Evolutionary conservation across 1,139 yeast genomes (phyloP).

Genomic region (Lodderomyces margitis): DNA sequence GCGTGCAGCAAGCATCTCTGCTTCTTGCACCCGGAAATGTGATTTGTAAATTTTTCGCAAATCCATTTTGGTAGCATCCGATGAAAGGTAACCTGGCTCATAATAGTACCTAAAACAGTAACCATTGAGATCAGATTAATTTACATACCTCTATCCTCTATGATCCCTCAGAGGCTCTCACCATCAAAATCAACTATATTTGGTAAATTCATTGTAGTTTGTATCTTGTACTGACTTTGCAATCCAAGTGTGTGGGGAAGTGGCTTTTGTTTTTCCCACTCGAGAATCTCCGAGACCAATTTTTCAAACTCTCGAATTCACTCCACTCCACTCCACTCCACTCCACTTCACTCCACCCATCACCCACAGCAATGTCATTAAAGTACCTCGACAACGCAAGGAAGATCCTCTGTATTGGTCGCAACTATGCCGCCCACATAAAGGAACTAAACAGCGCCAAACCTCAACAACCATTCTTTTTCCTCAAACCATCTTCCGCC

Average conservation of each 20-base stretch:
- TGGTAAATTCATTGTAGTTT: too few species aligned
- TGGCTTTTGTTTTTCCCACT: not conserved
- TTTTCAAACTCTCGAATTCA: not conserved
- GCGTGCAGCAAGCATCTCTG: too few species aligned
- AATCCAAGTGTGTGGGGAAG: not conserved
- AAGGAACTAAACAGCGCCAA: slow-evolving; percentile 78
- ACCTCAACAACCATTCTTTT: slow-evolving; percentile 87
- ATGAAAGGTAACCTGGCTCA: too few species aligned
- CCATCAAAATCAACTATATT: too few species aligned
- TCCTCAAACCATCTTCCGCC: slow-evolving; percentile 79
- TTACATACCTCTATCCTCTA: too few species aligned
- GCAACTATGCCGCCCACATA: slow-evolving; percentile 94
- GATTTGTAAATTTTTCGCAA: not conserved
- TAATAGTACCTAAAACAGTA: too few species aligned
- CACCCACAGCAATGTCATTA: slow-evolving; percentile 43
- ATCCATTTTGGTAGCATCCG: not conserved
- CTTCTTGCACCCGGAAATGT: not conserved
- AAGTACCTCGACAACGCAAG: slow-evolving; percentile 64
- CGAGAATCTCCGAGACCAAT: slow-evolving; percentile 1
- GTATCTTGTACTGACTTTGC: too few species aligned
- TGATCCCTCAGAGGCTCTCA: too few species aligned
- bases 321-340: too few species aligned
- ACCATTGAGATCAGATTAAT: too few species aligned
- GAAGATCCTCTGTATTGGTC: slow-evolving; percentile 90
- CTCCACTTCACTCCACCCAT: too few species aligned